Evolutionary conservation across 192 early-diverging fungal genomes (phyloP), one percentile per base, ranked within the genome.

Genomic region (Mortierella alpina): DNA sequence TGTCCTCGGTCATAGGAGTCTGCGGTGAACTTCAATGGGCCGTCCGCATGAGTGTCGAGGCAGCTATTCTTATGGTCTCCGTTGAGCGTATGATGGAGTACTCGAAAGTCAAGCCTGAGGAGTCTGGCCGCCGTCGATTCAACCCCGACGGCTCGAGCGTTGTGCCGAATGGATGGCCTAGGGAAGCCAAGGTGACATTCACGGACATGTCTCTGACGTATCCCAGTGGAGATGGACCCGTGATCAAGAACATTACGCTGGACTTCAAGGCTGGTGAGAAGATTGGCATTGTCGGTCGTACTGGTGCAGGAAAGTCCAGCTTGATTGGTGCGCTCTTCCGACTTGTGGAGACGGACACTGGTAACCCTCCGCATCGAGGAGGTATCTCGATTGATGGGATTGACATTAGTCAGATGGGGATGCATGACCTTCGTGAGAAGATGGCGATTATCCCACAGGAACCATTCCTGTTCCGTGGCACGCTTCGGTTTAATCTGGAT

Each of bases 311-410:
- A 31, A 75, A 75, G 49, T 75, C 73, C 4, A 88, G 85, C 59
- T 84, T 94, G 56, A 77, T 95, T 6, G 66, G 79, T 0, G 83
- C 91, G 0, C 82, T 95, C 18, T 94, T 96, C 72, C 87, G 94
- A 3, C 69, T 95, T 44, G 86, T 83, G 40, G 92, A 94, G 70
- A 89, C 88, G 7, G 74, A 9, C 71, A 84, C 1, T 13, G 65
- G 41, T 82, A 88, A 62, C n/a, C 71, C 71, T 1, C 46, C 63
- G 7, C 57, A 59, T n/a, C 53, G 56, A 2, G 71, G 71, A 1
- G 86, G 69, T 22, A 86, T 96, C 57, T 67, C 59, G 31, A 88
- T 95, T 59, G 95, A 95, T 65, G 90, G 89, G 23, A 74, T 94
- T 41, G 82, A 87, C 50, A 94, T 89, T 10, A 83, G 84, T 9